Base-by-base conservation (phyloP, 306 rosid genomes). In the Trichosanthes cucumerina region DNA sequence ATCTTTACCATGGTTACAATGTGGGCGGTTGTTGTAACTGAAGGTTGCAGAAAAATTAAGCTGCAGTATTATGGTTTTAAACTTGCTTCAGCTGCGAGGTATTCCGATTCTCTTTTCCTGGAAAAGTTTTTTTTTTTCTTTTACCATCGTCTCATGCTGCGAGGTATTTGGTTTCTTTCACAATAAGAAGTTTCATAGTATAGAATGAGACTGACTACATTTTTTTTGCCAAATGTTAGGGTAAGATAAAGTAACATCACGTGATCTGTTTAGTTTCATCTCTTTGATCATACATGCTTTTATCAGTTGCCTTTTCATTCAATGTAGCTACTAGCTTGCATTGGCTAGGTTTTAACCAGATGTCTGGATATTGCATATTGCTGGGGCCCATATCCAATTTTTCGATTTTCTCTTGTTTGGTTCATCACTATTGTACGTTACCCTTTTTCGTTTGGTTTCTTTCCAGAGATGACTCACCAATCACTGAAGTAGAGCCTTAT, bases 21-120 rank as follows among this genome's bases (percentile, higher is more conserved):
- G 99, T 95, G 96, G 97, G 99, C 99, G 39, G 99, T 95, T 79
- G 97, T 95, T 78, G 97, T 95, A 79, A 95, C 97, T 7, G 97
- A 95, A 89, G 97, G 97, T 81, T 91, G 99, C 80, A 84, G 99
- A 87, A 95, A 95, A 88, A 90, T 95, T 64, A 95, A 92, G 88
- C 90, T 92, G 86, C 97, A 95, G 78, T 95, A 95, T 81, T 95
- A 95, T 62, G 99, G 97, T 77, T 95, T 95, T 80, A 95, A 92
- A 88, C 97, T 95, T 80, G 97, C 99, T 85, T 95, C 99, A 69
- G 87, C 97, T 82, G 96, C 93, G 77, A 95, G 99, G 99, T 95
- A 89, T 31, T 56, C 33, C 19, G 23, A 75, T 33, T 50, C 7
- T 6, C 5, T 31, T 50, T 44, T 13, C 36, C 23, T 21, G 56